These are phyloP conservation scores for Tetrapisispora fleetii DNA, from an alignment of 805 yeast species.

Conservation along the genomic window DNA sequence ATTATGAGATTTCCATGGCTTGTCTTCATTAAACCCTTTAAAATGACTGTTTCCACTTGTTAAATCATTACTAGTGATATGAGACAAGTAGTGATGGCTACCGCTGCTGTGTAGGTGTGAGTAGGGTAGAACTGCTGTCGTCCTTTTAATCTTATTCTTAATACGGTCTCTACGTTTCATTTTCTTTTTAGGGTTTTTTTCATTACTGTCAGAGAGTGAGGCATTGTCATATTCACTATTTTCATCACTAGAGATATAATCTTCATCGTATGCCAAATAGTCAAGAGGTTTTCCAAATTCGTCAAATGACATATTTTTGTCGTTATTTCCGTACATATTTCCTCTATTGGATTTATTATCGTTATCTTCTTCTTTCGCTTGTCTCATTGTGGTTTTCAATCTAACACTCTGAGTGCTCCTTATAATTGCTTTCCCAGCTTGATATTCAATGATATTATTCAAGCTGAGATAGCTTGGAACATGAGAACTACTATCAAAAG, in stretches of 20 bases:
- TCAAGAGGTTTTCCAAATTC: not conserved
- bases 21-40: conserved; percentile 61
- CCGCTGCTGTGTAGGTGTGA: conserved; percentile 5
- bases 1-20: conserved; percentile 65
- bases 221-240: not conserved
- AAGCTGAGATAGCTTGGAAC: not conserved
- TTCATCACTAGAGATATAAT: not conserved
- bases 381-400: conserved; percentile 24
- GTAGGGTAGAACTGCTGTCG: conserved; percentile 11
- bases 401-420: conserved; percentile 3
- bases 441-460: conserved; percentile 1
- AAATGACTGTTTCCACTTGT: not conserved
- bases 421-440: conserved; percentile 1
- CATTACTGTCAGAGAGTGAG: not conserved
- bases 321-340: not conserved
- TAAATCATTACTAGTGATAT: not conserved
- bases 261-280: not conserved
- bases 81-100: conserved; percentile 4
- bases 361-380: conserved; percentile 4
- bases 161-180: conserved; percentile 7
- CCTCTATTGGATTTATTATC: not conserved
- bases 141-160: conserved; percentile 9
- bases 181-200: conserved; percentile 5
- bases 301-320: not conserved
- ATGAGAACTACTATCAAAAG: not conserved